Percentiles rank a stretch among this genome's conserved stretches.
Evolutionary conservation across 441 rosid genomes (phyloP).

Genomic region (Bruguiera hainesii): DNA sequence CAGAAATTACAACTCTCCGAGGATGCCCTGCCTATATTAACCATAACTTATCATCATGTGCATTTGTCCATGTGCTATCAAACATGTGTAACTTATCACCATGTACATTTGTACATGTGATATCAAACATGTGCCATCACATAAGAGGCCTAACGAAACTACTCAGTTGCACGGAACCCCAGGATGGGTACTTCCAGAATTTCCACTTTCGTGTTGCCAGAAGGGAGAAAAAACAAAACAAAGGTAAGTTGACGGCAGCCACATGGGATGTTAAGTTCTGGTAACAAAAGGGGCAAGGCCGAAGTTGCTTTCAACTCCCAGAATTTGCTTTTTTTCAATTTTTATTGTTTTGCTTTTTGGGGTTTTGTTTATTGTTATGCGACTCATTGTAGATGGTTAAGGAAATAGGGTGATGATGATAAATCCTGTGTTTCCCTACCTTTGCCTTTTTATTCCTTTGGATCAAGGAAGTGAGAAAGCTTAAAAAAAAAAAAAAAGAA

Average conservation of each 20-base stretch:
- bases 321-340: no score
- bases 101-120: background rate
- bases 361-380: background rate
- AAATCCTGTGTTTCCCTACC: conserved; percentile 31
- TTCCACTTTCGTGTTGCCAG: conserved; percentile 3
- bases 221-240: background rate
- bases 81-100: conserved; percentile 18
- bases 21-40: background rate
- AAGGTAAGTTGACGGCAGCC: background rate
- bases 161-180: background rate
- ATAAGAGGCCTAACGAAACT: no score
- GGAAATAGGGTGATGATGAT: background rate
- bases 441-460: conserved; percentile 10
- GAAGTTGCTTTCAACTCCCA: no score
- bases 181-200: conserved; percentile 13
- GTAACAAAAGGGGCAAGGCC: background rate
- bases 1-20: background rate
- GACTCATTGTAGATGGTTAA: background rate
- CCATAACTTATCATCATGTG: conserved; percentile 20
- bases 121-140: no score
- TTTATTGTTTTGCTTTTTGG: background rate
- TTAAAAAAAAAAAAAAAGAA: background rate
- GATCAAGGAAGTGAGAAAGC: conserved; percentile 35
- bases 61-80: background rate
- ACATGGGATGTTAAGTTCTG: conserved; percentile 16